Evolutionary conservation across 2,329 filamentous ascomycete genomes (phyloP), one percentile per base, ranked within the genome.

Genomic region (Colletotrichum lindemuthianum): DNA sequence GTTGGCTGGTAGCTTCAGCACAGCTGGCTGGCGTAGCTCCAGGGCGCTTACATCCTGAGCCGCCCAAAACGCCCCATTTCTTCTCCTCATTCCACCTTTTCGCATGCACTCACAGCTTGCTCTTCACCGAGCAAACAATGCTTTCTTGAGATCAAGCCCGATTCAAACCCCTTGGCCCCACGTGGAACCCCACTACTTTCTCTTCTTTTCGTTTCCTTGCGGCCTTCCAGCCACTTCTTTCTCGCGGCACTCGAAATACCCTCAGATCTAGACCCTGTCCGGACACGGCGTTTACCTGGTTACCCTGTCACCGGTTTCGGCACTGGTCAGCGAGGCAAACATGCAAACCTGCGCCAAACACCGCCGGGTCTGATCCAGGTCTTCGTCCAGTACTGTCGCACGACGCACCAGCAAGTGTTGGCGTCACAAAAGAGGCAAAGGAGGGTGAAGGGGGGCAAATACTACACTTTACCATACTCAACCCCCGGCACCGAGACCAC

Each of bases 391-490:
- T 37, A 41, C 43, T 47, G 45, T 13, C 39, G 34, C 45, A 37
- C 61, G 45, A 60, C 50, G 54, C 44, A 48, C 43, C 57, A 65
- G 63, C 63, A 51, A 65, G 63, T 63, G 63, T 52, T 65, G 61
- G 50, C 44, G 13, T 34, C 39, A 50, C 40, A 40, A 39, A 37
- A 50, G 37, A 52, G 34, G 54, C 45, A 57, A 34, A 49, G 39
- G 56, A 32, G 5, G 4, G 24, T 24, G 24, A 24, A 24, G 53
- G 58, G 48, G 45, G 58, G 48, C 36, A 57, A 49, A 40, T 43
- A 37, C 32, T 39, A 32, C 13, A 8, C 13, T 16, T 16, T 45
- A 24, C 24, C 24, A 10, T 10, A 40, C 10, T 13, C 39, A 13
- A 40, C 10, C 39, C 39, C 39, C 39, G 39, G 39, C 39, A 40